Evolutionary conservation across 2,329 filamentous ascomycete species (phyloP), one percentile per base, ranked within the genome.

Genomic region (Arthrinium phaeospermum): DNA sequence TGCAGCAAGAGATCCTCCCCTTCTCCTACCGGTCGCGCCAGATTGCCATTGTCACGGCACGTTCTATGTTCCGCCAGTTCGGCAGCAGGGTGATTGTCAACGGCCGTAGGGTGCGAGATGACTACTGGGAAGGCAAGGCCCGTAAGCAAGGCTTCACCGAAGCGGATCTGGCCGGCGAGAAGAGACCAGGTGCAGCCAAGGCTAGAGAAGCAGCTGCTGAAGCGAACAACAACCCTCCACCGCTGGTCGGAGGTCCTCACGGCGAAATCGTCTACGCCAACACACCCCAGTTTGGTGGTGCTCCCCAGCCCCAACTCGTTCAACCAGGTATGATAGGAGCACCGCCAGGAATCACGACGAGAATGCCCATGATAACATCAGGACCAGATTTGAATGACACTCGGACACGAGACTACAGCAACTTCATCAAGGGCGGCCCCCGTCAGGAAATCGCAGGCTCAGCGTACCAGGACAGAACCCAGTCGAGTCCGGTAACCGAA

Each of bases 11-110:
- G 79, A 97, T 98, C 72, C 86, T 99, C 27, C 96, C 96, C 0
- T 99, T 98, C 82, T 98, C 96, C 4, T 99, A 99, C 82, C 91
- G 96, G 64, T 99, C 96, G n/a, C 91, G 96, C 69, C 96, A 99
- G 83, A 99, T 99, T 77, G 96, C 96, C 70, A 98, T 99, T 74
- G 96, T 99, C 61, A 98, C 96, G 0, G 96, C 96, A 44, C 91
- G 94, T 75, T 98, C 96, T 77, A 99, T 99, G 96, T 99, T 98
- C 83, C 92, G 96, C 61, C 96, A 99, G 82, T 99, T 99, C 82
- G 96, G 96, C 68, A 98, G 95, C 82, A 90, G 96, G 75, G 93
- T 99, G 70, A 96, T 99, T 75, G 91, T 93, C 47, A 94, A 95
- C 78, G 96, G 96, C 46, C 90, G 96, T 74, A 89, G 96, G 72